These are phyloP conservation scores for Eucalyptus virginea DNA, from an alignment of 345 rosid species.

Conservation along the genomic window DNA sequence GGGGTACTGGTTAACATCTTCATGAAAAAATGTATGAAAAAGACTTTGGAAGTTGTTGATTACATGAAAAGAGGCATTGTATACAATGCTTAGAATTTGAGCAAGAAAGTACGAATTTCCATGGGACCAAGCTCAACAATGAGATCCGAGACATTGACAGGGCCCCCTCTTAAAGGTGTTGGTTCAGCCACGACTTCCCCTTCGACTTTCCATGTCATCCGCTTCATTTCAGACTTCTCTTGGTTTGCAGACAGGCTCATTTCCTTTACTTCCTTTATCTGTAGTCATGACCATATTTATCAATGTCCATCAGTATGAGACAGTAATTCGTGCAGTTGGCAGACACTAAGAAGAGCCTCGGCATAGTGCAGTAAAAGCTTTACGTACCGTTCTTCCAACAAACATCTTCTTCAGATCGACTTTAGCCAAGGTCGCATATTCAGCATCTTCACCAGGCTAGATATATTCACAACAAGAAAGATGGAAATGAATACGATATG, in stretches of 20 bases:
- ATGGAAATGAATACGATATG: not conserved
- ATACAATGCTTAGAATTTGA: conserved; percentile 8
- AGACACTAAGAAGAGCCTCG: not conserved
- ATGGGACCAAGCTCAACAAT: conserved; percentile 66
- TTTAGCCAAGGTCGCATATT: conserved; percentile 34
- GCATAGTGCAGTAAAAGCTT: not conserved
- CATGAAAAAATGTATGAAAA: not conserved
- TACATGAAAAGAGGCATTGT: not conserved
- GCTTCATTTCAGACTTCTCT: conserved; percentile 55
- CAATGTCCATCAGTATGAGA: not conserved
- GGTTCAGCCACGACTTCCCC: conserved; percentile 9
- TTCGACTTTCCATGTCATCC: conserved; percentile 55
- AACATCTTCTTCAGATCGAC: conserved; percentile 76
- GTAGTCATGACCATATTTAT: not conserved
- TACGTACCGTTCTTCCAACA: conserved; percentile 29
- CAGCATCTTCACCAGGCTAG: conserved; percentile 53
- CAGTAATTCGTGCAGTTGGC: not conserved
- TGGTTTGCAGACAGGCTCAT: conserved; percentile 66
- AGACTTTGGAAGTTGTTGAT: not conserved
- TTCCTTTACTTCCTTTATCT: conserved; percentile 59
- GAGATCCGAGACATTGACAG: conserved; percentile 22
- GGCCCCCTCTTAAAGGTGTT: conserved; percentile 35
- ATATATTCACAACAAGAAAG: not conserved
- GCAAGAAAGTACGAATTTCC: conserved; percentile 60
- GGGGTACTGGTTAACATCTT: not conserved